Evolutionary conservation across 2,329 filamentous ascomycete genomes (phyloP), one percentile per base, ranked within the genome.

Genomic region (Alternaria ethzedia): DNA sequence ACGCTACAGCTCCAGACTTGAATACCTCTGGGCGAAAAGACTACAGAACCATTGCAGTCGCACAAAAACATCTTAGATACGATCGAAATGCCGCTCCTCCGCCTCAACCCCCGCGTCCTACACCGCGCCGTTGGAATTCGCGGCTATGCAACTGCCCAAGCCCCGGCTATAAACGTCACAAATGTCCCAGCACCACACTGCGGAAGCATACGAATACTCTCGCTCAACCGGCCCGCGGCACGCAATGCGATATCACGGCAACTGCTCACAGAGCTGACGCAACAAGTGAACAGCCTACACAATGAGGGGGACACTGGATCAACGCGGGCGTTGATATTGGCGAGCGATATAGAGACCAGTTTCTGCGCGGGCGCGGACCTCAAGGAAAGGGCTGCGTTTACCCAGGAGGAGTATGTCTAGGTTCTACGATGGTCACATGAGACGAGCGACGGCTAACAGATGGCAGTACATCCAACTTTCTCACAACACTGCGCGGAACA

Each of bases 361-460:
- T 99, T 99, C 80, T 99, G 96, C 80, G 93, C 96, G 0, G 96
- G 96, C 41, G 96, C 96, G 5, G 96, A 99, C 78, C 82, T 99
- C 74, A 98, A 97, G 78, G 95, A 97, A 84, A 85, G 95, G 26
- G 86, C 87, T 62, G 87, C 86, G 5, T 96, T 97, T 81, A 90
- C 88, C 1, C 86, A 85, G 64, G 87, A 93, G 72, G 91, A 97
- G 94, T 97, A 80, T 65, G 88, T 59, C 6, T n/a, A 9, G 2
- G n/a, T 3, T 21, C 21, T 30, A 2, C 4, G 8, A 28, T 2
- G 5, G 5, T 36, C 13, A 21, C 10, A 9, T 15, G 23, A 25
- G 25, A 47, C 47, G 30, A 28, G n/a, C 50, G 54, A 52, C 23
- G 15, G 21, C 59, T 66, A 70, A 75, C 64, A 46, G 12, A 15